phyloP scores from a whole-genome alignment of 2,329 filamentous ascomycete species.

The Sporothrix brasiliensis region DNA sequence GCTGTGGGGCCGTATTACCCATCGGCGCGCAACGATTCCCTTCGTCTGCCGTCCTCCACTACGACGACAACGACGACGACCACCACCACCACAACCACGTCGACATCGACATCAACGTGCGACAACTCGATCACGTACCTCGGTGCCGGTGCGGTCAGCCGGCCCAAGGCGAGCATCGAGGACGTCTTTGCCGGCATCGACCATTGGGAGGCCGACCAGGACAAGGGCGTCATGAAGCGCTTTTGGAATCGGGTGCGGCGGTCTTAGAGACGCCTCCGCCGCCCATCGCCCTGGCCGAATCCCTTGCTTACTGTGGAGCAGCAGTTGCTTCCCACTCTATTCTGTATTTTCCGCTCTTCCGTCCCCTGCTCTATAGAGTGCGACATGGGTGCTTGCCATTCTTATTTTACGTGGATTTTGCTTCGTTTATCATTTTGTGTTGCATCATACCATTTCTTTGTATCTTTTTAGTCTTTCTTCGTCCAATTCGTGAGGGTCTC shows the following conservation, averaged over 20 bases:
- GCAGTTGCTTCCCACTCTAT: not conserved
- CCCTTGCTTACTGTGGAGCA: not conserved
- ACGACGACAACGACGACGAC: not conserved
- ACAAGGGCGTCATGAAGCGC: slow-evolving; percentile 62
- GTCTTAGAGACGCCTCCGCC: slow-evolving; percentile 35
- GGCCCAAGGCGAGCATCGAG: slow-evolving; percentile 58
- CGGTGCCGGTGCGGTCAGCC: slow-evolving; percentile 39
- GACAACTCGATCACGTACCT: slow-evolving; percentile 40
- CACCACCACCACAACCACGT: not conserved
- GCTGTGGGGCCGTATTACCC: slow-evolving; percentile 30
- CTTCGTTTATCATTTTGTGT: no score
- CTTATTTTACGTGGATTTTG: no score
- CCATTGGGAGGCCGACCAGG: slow-evolving; percentile 51
- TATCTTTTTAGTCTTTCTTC: no score
- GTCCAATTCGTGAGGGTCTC: no score
- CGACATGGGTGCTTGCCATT: not conserved
- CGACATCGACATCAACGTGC: slow-evolving; percentile 1
- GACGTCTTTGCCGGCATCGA: slow-evolving; percentile 58
- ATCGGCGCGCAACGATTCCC: not conserved
- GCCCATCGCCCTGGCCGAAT: no score
- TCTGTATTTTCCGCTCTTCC: slow-evolving; percentile 20
- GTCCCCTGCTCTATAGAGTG: no score
- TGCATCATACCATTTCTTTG: no score
- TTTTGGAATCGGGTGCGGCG: slow-evolving; percentile 66
- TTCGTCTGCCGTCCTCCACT: not conserved